Base-by-base conservation (phyloP, 257 asterid genomes). In the Solanum pennellii region DNA sequence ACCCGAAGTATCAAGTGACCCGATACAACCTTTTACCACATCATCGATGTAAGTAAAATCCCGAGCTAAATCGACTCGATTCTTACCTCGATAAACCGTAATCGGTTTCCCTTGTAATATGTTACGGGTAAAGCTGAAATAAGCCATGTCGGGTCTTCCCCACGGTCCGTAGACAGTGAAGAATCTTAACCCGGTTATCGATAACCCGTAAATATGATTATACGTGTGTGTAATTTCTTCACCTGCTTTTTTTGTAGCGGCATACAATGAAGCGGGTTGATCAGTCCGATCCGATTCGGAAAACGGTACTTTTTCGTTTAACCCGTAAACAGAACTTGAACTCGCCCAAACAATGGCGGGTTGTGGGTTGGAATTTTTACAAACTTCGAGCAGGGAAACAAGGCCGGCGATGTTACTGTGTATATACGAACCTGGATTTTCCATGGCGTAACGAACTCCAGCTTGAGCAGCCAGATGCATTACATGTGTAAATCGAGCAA, bases 401-500 rank as follows among this genome's bases (percentile, higher is more conserved):
- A 94, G 92, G 0, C 96, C 98, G n/a, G 96, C 97, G 35, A 95
- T 92, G 35, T 95, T 95, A 76, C 97, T 94, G 74, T 94, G 97
- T 4, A 95, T 89, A 65, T 95, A 95, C 0, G 97, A 94, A 1
- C 91, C 90, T 1, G 98, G 98, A 86, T 95, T 95, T 87, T 94
- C 94, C 93, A 95, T 90, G 7, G 98, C 98, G 90, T 95, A 95
- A 0, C 98, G 86, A 0, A 95, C 98, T 33, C 98, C 98, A 21
- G 98, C 98, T 90, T 95, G 98, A 39, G 98, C 98, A 2, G 98
- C 98, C 44, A 95, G 89, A 86, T 95, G 98, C 98, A 95, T 94
- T 33, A 95, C 97, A 69, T 95, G 98, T 20, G 93, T 93, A 25
- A 95, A 91, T 3, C 23, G 89, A 9, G 75, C 96, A 42, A 93